phyloP scores from a whole-genome alignment of 129 eudicot genomes.

The Daucus carota region DNA sequence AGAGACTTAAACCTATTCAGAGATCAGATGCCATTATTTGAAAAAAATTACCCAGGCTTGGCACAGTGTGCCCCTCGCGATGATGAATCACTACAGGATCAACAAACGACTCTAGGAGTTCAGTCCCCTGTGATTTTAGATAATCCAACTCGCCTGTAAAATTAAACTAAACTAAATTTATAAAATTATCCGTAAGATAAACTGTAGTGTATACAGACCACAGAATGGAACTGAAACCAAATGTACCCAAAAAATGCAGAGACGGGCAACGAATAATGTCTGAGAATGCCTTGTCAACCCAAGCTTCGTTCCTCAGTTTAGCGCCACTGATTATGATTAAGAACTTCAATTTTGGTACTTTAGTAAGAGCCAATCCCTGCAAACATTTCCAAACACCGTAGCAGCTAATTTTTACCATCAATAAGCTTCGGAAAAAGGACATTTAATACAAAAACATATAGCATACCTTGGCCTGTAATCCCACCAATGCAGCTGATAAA shows the following conservation, averaged over 20 bases:
- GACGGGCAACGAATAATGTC: not conserved
- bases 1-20: not conserved
- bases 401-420: too few species aligned
- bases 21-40: not conserved
- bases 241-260: not conserved
- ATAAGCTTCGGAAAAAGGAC: too few species aligned
- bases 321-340: conserved; percentile 77
- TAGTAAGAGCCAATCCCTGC: conserved; percentile 75
- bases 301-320: conserved; percentile 37
- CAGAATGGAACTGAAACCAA: not conserved
- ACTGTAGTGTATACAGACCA: not conserved
- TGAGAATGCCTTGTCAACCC: conserved; percentile 5
- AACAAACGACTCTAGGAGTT: conserved; percentile 45
- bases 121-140: conserved; percentile 42
- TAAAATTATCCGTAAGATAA: not conserved
- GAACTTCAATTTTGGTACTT: conserved; percentile 56
- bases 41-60: conserved; percentile 56
- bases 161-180: not conserved
- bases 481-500: conserved; percentile 84
- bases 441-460: not conserved
- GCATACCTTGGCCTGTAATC: conserved; percentile 66
- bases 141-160: conserved; percentile 58
- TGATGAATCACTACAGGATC: conserved; percentile 65
- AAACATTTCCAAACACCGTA: not conserved
- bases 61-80: conserved; percentile 79